Conservation (phyloP, 1,284 basidiomycete genomes). For the Mycena citricolor region DNA sequence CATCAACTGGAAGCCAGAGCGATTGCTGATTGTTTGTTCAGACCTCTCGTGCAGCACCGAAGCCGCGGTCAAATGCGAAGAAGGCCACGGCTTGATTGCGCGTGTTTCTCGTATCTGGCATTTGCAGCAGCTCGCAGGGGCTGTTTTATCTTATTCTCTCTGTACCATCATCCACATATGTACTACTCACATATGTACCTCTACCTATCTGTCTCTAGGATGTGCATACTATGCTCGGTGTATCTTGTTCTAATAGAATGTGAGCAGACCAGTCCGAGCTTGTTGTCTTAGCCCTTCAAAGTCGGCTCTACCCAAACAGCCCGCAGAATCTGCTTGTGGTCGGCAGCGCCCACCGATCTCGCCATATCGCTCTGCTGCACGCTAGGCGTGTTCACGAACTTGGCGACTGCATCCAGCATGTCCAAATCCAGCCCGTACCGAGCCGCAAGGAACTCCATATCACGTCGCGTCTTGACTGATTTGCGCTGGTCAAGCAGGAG, state of each 20-base stretch:
- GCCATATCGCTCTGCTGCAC: constrained; percentile 51
- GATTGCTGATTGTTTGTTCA: no score
- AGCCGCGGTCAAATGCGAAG: constrained; percentile 9
- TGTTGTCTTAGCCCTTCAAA: no score
- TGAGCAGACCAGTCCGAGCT: no score
- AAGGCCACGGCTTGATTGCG: constrained; percentile 1
- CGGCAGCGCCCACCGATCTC: constrained; percentile 52
- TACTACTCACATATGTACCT: no score
- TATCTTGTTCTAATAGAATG: no score
- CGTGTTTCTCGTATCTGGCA: neutral
- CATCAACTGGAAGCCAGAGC: no score
- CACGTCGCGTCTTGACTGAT: constrained; percentile 39
- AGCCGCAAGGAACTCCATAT: constrained; percentile 50
- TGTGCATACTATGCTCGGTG: no score
- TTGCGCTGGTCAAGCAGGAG: constrained; percentile 71
- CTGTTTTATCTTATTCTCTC: constrained; percentile 1
- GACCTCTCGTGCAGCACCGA: constrained; percentile 9
- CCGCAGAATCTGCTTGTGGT: constrained; percentile 49
- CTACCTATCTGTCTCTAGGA: no score
- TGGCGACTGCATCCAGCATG: constrained; percentile 55
- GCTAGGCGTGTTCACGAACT: constrained; percentile 72
- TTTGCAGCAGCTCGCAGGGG: no score
- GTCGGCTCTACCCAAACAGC: neutral
- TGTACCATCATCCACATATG: constrained; percentile 5
- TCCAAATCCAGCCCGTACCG: constrained; percentile 59